Evolutionary conservation across 2,329 filamentous ascomycete genomes (phyloP).

Genomic region (Hypoxylon sp.): DNA sequence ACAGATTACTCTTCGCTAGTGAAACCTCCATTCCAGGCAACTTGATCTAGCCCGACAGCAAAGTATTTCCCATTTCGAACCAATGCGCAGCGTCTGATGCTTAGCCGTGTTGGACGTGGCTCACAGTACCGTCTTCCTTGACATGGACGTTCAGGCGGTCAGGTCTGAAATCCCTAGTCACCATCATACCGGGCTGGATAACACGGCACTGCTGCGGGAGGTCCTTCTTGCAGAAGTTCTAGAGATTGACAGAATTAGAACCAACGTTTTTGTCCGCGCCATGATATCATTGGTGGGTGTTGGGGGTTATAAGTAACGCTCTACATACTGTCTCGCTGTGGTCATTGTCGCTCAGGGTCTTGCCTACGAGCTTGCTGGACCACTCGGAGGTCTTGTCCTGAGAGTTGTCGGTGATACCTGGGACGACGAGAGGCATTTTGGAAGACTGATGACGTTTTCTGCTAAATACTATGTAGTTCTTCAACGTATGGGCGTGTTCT

Average conservation of each 20-base stretch:
- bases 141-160: conserved; percentile 72
- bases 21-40: conserved; percentile 6
- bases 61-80: not conserved
- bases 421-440: conserved; percentile 76
- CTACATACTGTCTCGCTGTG: conserved; percentile 67
- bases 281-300: not conserved
- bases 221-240: conserved; percentile 74
- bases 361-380: conserved; percentile 74
- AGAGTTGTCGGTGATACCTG: conserved; percentile 66
- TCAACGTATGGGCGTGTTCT: not conserved
- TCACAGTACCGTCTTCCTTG: conserved; percentile 72
- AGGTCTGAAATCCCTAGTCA: conserved; percentile 70
- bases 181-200: conserved; percentile 69
- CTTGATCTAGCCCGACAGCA: not conserved
- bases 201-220: conserved; percentile 70
- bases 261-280: not conserved
- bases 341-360: conserved; percentile 68
- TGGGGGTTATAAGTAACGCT: not conserved
- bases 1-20: not conserved
- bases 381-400: conserved; percentile 67
- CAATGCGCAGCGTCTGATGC: not conserved
- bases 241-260: conserved; percentile 13
- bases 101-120: conserved; percentile 70
- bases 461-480: not conserved
- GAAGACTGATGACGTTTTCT: conserved; percentile 28